A percentile compares a stretch with the other conserved stretches of the same genome.
phyloP scores from a whole-genome alignment of 345 rosid genomes.

The Eutrema heterophyllum region DNA sequence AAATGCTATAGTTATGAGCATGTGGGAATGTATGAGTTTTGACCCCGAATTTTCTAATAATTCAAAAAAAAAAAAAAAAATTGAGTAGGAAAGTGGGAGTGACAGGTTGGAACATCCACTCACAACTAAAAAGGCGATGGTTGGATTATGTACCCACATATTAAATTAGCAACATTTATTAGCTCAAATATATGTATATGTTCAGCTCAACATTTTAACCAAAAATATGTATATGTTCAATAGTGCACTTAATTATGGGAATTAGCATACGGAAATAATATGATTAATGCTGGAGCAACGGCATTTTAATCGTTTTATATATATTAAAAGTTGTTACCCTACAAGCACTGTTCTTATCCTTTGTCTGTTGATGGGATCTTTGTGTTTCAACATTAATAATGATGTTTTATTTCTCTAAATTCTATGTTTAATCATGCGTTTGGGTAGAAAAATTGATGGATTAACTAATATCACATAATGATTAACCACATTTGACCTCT shows the following conservation, averaged over 20 bases:
- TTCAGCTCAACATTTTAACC: background rate
- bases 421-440: slow-evolving; percentile 57
- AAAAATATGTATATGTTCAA: background rate
- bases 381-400: slow-evolving; percentile 55
- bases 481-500: slow-evolving; percentile 44
- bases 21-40: no score
- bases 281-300: background rate
- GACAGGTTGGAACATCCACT: slow-evolving; percentile 14
- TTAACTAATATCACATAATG: slow-evolving; percentile 54
- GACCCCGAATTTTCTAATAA: no score
- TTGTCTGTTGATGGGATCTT: slow-evolving; percentile 35
- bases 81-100: background rate
- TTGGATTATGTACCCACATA: slow-evolving; percentile 17
- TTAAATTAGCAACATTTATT: background rate
- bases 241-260: background rate
- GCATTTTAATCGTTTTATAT: background rate
- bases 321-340: slow-evolving; percentile 21
- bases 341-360: slow-evolving; percentile 21
- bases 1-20: rapidly evolving
- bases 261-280: background rate
- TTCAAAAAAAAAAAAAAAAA: background rate
- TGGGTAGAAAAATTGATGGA: slow-evolving; percentile 62
- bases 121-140: slow-evolving; percentile 40
- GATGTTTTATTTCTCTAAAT: slow-evolving; percentile 43
- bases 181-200: background rate